Percentiles rank a stretch among this genome's conserved stretches.
Conservation (phyloP, 495 filamentous ascomycete genomes). For the Xylaria intraflava region DNA sequence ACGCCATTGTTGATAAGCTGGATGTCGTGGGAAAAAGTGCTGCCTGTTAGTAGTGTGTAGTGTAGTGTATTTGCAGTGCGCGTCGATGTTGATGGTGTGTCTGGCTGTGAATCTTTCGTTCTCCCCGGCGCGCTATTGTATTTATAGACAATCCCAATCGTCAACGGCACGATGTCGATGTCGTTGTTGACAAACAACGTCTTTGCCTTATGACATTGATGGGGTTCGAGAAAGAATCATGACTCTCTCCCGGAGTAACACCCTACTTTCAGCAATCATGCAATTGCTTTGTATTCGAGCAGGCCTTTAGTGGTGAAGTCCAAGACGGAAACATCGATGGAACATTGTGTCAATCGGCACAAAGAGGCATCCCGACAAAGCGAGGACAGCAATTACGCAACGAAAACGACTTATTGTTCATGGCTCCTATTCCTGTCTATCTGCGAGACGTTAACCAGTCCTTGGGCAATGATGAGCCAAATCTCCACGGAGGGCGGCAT, state of each 20-base stretch:
- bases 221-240: neutral
- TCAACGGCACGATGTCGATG: conserved; percentile 1
- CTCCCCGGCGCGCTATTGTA: neutral
- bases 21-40: neutral
- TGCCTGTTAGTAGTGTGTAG: neutral
- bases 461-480: neutral
- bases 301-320: neutral
- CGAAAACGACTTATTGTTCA: neutral
- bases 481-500: neutral
- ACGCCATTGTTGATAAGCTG: neutral
- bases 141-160: conserved; percentile 1
- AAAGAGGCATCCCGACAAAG: conserved; percentile 8
- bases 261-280: neutral
- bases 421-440: neutral
- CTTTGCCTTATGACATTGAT: neutral
- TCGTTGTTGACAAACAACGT: neutral
- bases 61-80: neutral
- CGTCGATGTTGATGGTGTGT: neutral
- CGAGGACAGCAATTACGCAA: neutral
- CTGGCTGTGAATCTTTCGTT: neutral
- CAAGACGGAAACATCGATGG: conserved; percentile 9
- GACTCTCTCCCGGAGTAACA: neutral
- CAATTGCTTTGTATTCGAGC: neutral
- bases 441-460: neutral
- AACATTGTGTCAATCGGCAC: neutral